Base-by-base conservation (phyloP, 1,139 yeast species). In the Zygosaccharomyces sapae region DNA sequence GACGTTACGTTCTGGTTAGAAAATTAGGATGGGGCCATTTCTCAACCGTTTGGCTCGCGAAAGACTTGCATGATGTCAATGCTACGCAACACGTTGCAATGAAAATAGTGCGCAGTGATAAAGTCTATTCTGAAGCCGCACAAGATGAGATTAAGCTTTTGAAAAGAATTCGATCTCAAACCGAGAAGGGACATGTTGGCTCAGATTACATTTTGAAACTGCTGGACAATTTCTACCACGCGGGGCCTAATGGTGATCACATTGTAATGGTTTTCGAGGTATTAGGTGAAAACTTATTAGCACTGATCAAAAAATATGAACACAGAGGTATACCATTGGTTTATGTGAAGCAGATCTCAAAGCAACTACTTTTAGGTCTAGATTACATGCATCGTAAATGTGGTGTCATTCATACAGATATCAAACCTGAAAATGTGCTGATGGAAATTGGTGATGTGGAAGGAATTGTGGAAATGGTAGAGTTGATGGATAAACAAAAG, bases 1-100 rank as follows among this genome's bases (percentile, higher is more conserved):
- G 74, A 7, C 69, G 74, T 48, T 85, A 85, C 61, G 70, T 78
- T 0, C 69, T 85, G 31, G 80, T 83, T 31, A 71, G 92, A 47
- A 85, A 85, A 59, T 68, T 85, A 9, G 92, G 92, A 1, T 83
- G 89, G 89, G 92, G 92, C 22, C 89, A 84, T 62, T 84, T 84
- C 58, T 81, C 87, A 31, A 83, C 90, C 1, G 92, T 84, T 22
- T 84, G 90, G 92, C 68, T 84, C 27, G 88, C 88, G 3, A 75
- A 72, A 55, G 87, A 81, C 58, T 67, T 70, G 38, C 75, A 72
- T 43, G 44, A 46, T 29, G 50, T 62, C 0, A 54, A 55, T 20
- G 73, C 75, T 49, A 67, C 70, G 33, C 70, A 73, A 18, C 86
- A 82, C 59, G 92, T 85, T 29, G 92, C 92, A 13, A 74, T 85